These are phyloP conservation scores for Leishmania braziliensis DNA, from an alignment of 208 protist species.

Conservation along the genomic window DNA sequence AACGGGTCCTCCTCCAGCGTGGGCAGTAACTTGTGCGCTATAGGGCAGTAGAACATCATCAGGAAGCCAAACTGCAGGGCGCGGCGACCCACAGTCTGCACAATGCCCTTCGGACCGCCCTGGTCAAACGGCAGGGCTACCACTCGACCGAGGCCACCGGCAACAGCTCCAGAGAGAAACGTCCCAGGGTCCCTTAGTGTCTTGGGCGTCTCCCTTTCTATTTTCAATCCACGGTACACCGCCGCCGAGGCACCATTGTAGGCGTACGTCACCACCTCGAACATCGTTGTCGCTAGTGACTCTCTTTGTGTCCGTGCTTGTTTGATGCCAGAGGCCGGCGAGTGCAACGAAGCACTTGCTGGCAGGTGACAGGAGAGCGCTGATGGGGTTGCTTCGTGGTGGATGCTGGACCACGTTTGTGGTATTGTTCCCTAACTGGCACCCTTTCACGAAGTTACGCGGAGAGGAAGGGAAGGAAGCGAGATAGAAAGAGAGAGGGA, in stretches of 20 bases:
- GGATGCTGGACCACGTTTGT: not conserved
- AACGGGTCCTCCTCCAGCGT: conserved; percentile 63
- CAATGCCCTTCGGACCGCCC: conserved; percentile 74
- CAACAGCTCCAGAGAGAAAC: conserved; percentile 79
- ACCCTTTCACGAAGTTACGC: not conserved
- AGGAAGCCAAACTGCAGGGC: conserved; percentile 82
- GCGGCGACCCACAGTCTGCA: conserved; percentile 68
- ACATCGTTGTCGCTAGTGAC: conserved; percentile 30
- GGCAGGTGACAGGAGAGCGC: not conserved
- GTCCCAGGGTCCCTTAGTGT: conserved; percentile 71
- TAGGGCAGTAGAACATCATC: conserved; percentile 88
- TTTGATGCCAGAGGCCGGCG: not conserved
- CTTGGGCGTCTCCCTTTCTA: conserved; percentile 66
- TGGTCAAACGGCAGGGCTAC: conserved; percentile 68
- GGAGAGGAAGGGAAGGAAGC: not conserved
- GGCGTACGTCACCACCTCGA: conserved; percentile 52
- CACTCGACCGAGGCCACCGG: conserved; percentile 63
- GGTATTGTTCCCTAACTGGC: not conserved
- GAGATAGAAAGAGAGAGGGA: not conserved
- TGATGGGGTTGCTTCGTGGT: not conserved
- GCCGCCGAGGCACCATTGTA: conserved; percentile 42
- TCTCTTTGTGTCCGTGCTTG: not conserved
- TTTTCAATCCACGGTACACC: conserved; percentile 49
- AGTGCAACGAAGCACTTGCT: not conserved
- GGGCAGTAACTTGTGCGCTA: conserved; percentile 68